Base-by-base conservation (phyloP, 192 early-diverging fungal genomes). In the Coemansia sp. region DNA sequence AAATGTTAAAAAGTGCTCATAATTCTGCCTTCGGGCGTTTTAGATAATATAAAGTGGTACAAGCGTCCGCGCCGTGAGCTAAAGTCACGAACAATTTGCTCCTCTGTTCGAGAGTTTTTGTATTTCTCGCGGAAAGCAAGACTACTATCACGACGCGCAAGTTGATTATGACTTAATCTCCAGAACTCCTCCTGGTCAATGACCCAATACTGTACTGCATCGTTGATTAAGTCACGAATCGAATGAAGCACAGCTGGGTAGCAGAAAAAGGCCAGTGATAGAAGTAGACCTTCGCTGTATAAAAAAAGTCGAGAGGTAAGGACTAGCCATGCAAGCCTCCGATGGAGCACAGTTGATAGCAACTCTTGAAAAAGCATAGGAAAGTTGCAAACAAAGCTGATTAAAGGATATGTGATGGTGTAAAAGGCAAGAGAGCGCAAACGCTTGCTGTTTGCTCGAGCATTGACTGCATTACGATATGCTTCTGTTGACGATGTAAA, bases 111-210 rank as follows among this genome's bases (percentile, higher is more conserved):
- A 47, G 26, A 21, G 7, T 54, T 34, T 25, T 54, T 55, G 7
- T 48, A 10, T 5, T 62, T 60, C 7, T 55, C 58, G 12, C 52
- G 52, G 19, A 44, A 28, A 22, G 44, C 22, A 5, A 32, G 63
- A 0, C 27, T 21, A 6, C 22, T 38, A 8, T 53, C 27, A 0
- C 56, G 27, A 34, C 41, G 60, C n/a, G 59, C 60, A 12, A 32
- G 24, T 21, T 81, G 69, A 7, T 18, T 50, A 18, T 69, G 53
- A 7, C 49, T 56, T 60, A 71, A 58, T n/a, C 58, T 47, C 78
- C 78, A 81, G 26, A 60, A 81, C 52, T 81, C 78, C 44, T 81
- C 78, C n/a, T 81, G 78, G 34, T 81, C 78, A 24, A 81, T 41
- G 7, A 81, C 69, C 78, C 78, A 81, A 30, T 81, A 81, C 50